These are phyloP conservation scores for Pleurotus ostreatus DNA, from an alignment of 768 basidiomycete genomes.

Conservation along the genomic window DNA sequence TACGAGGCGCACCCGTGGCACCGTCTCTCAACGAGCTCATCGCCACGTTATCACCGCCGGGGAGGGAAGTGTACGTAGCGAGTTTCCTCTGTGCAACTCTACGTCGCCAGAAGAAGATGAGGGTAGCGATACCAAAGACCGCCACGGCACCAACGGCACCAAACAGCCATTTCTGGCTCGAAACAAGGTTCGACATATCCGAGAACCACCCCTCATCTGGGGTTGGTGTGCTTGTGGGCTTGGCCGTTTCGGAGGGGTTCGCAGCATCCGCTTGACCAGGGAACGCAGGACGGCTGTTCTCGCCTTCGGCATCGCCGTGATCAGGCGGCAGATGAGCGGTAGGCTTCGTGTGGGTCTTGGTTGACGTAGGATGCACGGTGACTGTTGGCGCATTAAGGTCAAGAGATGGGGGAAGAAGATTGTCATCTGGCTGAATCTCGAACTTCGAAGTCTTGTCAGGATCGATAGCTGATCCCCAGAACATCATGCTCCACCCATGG, in stretches of 20 bases:
- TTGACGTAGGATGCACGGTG: conserved; percentile 30
- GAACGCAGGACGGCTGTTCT: conserved; percentile 76
- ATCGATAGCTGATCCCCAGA: conserved; percentile 89
- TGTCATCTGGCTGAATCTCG: conserved; percentile 50
- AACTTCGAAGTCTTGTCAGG: conserved; percentile 59
- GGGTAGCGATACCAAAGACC: conserved; percentile 66
- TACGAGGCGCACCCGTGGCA: conserved; percentile 40
- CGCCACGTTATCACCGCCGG: conserved; percentile 64
- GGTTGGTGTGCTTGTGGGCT: conserved; percentile 46
- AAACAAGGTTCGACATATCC: conserved; percentile 67
- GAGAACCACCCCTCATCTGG: conserved; percentile 86
- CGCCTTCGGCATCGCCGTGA: conserved; percentile 75
- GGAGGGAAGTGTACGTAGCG: conserved; percentile 54
- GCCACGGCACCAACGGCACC: conserved; percentile 76
- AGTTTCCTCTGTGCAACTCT: conserved; percentile 36
- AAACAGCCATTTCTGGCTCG: conserved; percentile 86
- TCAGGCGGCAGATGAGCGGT: conserved; percentile 86
- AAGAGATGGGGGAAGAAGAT: conserved; percentile 44
- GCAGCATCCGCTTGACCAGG: conserved; percentile 24
- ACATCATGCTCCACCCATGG: conserved; percentile 86
- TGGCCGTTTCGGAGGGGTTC: conserved; percentile 22
- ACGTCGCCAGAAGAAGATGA: conserved; percentile 79
- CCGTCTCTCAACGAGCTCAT: conserved; percentile 62
- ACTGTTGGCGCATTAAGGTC: conserved; percentile 35
- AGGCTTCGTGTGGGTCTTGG: conserved; percentile 75